Percentiles rank a stretch among this genome's conserved stretches.
Conservation (phyloP, 139 green algal species). For the Chloropicon primus region DNA sequence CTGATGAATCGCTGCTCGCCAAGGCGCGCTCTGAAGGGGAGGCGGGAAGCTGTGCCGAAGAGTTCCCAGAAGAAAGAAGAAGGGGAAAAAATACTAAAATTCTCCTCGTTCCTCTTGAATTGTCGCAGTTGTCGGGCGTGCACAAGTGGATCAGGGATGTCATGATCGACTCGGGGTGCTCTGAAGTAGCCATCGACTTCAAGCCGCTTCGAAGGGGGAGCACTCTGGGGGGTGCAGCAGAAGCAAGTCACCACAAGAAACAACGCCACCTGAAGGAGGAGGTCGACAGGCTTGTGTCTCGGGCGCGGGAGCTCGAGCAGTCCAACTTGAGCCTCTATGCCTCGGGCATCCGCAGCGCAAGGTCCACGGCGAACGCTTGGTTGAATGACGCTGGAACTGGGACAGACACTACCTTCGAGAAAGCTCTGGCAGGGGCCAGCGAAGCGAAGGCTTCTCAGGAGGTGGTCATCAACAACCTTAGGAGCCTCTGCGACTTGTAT, state of each 20-base stretch:
- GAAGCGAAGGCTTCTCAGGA: background rate
- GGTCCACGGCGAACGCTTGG: background rate
- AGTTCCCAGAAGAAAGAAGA: too few relatives aligned
- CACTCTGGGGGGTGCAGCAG: background rate
- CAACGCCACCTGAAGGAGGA: conserved; percentile 1
- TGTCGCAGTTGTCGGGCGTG: conserved; percentile 8
- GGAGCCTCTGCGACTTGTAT: background rate
- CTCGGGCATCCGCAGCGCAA: background rate
- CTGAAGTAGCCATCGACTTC: background rate
- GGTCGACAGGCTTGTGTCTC: background rate
- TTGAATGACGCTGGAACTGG: background rate
- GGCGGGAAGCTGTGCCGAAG: too few relatives aligned
- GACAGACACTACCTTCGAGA: background rate
- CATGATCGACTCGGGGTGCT: background rate
- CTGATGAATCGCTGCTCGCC: too few relatives aligned
- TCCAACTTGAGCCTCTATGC: background rate
- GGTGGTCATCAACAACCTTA: background rate
- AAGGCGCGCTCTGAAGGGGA: too few relatives aligned
- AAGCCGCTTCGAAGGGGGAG: background rate
- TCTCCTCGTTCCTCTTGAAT: background rate
- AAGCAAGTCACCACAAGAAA: background rate
- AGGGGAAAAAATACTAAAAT: background rate
- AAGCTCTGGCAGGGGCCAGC: background rate
- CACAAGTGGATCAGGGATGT: conserved; percentile 10
- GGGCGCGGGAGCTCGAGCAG: conserved; percentile 5